These are phyloP conservation scores for Lasiosphaeriaceae sp. DNA, from an alignment of 495 filamentous ascomycete species.

Conservation along the genomic window DNA sequence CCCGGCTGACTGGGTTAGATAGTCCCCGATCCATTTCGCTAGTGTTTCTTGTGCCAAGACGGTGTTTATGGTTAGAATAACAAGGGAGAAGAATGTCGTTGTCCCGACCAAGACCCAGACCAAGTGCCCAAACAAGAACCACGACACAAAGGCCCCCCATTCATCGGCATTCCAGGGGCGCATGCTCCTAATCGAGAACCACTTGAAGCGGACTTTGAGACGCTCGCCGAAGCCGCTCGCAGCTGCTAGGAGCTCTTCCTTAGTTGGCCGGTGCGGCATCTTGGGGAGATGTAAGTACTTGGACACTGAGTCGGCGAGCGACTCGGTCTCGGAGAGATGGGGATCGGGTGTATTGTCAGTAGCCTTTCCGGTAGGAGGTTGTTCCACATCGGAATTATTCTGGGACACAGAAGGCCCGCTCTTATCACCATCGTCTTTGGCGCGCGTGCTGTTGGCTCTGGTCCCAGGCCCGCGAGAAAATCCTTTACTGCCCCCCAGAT, in stretches of 20 bases:
- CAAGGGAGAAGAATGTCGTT: constrained; percentile 91
- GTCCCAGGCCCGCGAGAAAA: constrained; percentile 8
- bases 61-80: constrained; percentile 88
- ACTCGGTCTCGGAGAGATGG: constrained; percentile 26
- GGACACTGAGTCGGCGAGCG: constrained; percentile 37
- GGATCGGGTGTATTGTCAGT: constrained; percentile 14
- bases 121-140: constrained; percentile 88
- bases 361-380: constrained; percentile 8
- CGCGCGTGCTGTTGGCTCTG: constrained; percentile 33
- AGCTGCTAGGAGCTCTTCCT: constrained; percentile 87
- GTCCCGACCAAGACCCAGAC: constrained; percentile 94
- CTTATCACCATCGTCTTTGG: constrained; percentile 25
- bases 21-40: constrained; percentile 89
- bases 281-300: constrained; percentile 59
- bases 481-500: constrained; percentile 21
- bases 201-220: constrained; percentile 91
- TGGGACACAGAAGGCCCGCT: constrained; percentile 6
- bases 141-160: constrained; percentile 90
- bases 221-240: constrained; percentile 91
- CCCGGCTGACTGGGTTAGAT: constrained; percentile 89
- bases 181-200: constrained; percentile 91
- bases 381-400: constrained; percentile 7
- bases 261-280: constrained; percentile 81
- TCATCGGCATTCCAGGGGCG: constrained; percentile 96
- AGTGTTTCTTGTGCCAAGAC: constrained; percentile 97